Evolutionary conservation across 352 stramenopile species (phyloP).

Genomic region (Pythium brachiatum): DNA sequence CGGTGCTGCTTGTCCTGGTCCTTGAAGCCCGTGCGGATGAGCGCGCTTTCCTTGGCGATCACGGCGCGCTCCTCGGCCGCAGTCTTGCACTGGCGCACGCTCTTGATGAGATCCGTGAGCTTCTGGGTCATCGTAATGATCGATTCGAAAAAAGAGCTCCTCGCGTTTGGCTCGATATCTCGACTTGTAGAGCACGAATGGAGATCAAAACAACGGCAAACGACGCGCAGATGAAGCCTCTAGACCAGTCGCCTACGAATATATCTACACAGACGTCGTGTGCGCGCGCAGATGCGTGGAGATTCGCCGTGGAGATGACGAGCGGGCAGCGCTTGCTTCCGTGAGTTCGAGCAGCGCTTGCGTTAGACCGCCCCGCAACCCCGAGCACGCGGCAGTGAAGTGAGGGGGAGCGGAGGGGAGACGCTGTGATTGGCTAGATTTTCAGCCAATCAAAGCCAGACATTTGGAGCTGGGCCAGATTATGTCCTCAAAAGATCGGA

Average conservation of each 20-base stretch:
- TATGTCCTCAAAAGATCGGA: constrained; percentile 1
- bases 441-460: constrained; percentile 20
- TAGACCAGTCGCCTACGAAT: background rate
- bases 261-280: background rate
- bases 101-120: constrained; percentile 97
- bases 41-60: constrained; percentile 98
- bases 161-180: background rate
- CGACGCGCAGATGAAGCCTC: background rate
- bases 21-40: constrained; percentile 99
- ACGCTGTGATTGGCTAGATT: constrained; percentile 14
- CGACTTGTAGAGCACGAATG: background rate
- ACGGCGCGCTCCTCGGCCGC: constrained; percentile 98
- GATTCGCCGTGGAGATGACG: background rate
- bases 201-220: constrained; percentile 1
- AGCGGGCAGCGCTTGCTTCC: background rate
- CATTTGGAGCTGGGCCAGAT: constrained; percentile 11
- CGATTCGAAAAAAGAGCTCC: background rate
- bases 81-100: constrained; percentile 98
- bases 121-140: constrained; percentile 93
- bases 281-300: background rate
- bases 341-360: background rate
- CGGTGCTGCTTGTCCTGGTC: constrained; percentile 96
- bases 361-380: background rate
- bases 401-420: constrained; percentile 15
- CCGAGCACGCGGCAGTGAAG: constrained; percentile 4